Conservation (phyloP, 2,329 filamentous ascomycete species). For the Bipolaris victoriae region DNA sequence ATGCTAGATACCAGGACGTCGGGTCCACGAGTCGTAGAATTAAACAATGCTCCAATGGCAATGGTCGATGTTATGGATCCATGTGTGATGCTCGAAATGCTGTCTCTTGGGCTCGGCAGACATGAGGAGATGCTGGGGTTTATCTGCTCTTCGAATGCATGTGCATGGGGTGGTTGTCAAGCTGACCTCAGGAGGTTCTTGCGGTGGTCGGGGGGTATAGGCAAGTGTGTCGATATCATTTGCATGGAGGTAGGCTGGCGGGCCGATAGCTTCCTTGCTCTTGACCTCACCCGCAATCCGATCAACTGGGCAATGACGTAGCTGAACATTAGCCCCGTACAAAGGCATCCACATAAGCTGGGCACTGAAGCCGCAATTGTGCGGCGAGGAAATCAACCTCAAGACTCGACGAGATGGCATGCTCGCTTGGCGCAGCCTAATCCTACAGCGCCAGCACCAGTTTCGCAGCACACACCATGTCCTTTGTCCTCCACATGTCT, state of each 20-base stretch:
- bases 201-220: not conserved
- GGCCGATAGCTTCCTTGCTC: slow-evolving; percentile 2
- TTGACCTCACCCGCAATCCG: not conserved
- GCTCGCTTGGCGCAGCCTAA: not conserved
- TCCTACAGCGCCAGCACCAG: not conserved
- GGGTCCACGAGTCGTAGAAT: not conserved
- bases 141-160: not conserved
- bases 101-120: not conserved
- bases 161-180: not conserved
- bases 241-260: not conserved
- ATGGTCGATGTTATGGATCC: not conserved
- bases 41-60: not conserved
- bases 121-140: not conserved
- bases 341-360: not conserved
- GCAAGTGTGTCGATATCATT: not conserved
- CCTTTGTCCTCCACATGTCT: not conserved
- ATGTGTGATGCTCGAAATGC: not conserved
- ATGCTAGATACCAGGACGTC: slow-evolving; percentile 42
- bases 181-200: not conserved
- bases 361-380: not conserved
- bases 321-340: not conserved
- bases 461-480: not conserved
- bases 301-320: not conserved
- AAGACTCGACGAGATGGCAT: not conserved
- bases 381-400: not conserved